Percentiles rank a stretch among this genome's conserved stretches.
These are phyloP conservation scores for Iris macrosiphon DNA, from an alignment of 106 monocot species.

Conservation along the genomic window DNA sequence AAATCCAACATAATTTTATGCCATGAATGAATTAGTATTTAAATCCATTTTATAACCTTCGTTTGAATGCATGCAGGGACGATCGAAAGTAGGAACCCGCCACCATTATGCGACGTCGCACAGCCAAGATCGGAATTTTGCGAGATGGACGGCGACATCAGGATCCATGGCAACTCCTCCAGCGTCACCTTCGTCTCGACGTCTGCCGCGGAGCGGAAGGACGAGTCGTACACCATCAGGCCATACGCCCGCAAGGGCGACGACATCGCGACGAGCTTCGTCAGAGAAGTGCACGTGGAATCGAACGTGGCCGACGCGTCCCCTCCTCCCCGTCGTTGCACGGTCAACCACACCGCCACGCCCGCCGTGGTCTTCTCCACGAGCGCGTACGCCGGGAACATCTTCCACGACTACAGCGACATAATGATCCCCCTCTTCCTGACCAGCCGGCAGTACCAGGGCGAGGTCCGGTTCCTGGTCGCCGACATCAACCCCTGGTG, in stretches of 20 bases:
- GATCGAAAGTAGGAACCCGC: slow-evolving; percentile 11
- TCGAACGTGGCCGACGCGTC: no score
- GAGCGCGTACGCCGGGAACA: slow-evolving; percentile 31
- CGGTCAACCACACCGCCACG: slow-evolving; percentile 8
- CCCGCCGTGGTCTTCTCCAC: slow-evolving; percentile 40
- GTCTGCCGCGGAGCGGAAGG: background rate
- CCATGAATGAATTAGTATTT: background rate
- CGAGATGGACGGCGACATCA: slow-evolving; percentile 35
- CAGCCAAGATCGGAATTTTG: slow-evolving; percentile 8
- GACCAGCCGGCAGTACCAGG: slow-evolving; percentile 21
- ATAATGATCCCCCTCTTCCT: slow-evolving; percentile 44
- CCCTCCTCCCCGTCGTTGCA: background rate
- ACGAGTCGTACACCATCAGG: slow-evolving; percentile 27
- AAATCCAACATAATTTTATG: no score
- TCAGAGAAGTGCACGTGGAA: slow-evolving; percentile 12
- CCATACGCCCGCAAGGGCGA: slow-evolving; percentile 28
- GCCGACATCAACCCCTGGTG: slow-evolving; percentile 15
- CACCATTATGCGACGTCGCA: background rate
- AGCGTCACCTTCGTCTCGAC: slow-evolving; percentile 1
- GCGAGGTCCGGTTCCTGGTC: slow-evolving; percentile 39
- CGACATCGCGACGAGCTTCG: background rate
- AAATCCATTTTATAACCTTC: background rate
- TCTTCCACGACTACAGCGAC: slow-evolving; percentile 46
- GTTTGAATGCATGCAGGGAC: slow-evolving; percentile 18
- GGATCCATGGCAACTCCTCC: slow-evolving; percentile 26